Evolutionary conservation across 1,284 basidiomycete species (phyloP).

Genomic region (Apiotrichum sp.): DNA sequence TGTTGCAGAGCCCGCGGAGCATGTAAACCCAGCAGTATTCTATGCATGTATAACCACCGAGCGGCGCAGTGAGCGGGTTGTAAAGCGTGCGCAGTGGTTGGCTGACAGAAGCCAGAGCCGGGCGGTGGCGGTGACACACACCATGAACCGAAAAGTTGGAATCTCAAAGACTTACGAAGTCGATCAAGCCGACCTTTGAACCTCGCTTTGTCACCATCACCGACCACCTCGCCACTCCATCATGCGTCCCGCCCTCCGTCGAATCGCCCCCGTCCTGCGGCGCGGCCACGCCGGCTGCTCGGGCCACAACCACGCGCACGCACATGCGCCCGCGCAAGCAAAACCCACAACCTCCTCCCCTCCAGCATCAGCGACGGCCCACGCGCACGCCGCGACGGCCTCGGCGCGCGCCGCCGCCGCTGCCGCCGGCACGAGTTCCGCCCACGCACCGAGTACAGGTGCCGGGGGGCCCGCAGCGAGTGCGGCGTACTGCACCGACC

Average conservation of each 20-base stretch:
- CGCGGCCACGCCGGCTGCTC: slow-evolving; percentile 6
- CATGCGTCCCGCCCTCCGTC: neutral
- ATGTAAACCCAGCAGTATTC: no score
- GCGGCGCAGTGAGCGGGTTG: no score
- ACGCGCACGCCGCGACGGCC: neutral
- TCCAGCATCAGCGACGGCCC: neutral
- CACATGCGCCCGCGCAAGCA: neutral
- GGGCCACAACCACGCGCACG: neutral
- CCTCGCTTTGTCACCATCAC: neutral
- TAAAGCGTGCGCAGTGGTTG: neutral
- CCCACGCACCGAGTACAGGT: neutral
- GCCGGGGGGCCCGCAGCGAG: slow-evolving; percentile 37
- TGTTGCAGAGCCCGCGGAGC: no score
- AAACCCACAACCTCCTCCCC: slow-evolving; percentile 3
- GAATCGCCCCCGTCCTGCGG: neutral
- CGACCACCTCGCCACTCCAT: neutral
- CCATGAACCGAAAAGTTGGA: neutral
- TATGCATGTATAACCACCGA: no score
- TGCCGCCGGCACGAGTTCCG: neutral
- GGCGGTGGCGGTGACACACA: no score
- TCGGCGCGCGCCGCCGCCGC: neutral
- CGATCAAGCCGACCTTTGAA: no score
- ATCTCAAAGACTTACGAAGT: neutral
- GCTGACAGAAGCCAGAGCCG: neutral
- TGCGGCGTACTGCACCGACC: slow-evolving; percentile 41